Evolutionary conservation across 371 early-diverging fungal genomes (phyloP).

Genomic region (Actinomucor elegans): DNA sequence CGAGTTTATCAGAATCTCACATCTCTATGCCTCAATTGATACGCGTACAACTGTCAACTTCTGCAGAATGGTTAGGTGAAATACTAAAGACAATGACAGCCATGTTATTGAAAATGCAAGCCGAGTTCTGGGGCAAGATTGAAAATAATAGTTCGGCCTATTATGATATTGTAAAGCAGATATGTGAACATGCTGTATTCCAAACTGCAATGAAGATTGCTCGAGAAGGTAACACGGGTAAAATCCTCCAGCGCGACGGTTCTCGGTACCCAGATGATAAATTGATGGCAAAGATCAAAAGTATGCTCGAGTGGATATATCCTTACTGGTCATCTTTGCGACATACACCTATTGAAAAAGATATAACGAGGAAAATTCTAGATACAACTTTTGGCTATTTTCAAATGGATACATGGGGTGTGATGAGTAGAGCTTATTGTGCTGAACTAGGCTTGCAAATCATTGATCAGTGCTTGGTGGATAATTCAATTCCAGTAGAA

Average conservation of each 20-base stretch:
- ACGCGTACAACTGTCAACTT: slow-evolving; percentile 12
- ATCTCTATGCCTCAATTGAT: slow-evolving; percentile 20
- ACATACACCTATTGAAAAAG: slow-evolving; percentile 13
- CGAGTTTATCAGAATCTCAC: slow-evolving; percentile 7
- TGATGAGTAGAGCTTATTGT: slow-evolving; percentile 33
- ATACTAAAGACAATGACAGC: slow-evolving; percentile 31
- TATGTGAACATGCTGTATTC: slow-evolving; percentile 37
- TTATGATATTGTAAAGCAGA: slow-evolving; percentile 25
- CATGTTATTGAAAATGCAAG: slow-evolving; percentile 30
- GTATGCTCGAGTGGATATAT: slow-evolving; percentile 39
- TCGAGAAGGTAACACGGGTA: slow-evolving; percentile 28
- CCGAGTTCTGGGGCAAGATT: slow-evolving; percentile 25
- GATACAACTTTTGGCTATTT: slow-evolving; percentile 40
- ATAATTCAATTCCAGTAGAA: slow-evolving; percentile 18
- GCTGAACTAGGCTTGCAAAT: slow-evolving; percentile 34
- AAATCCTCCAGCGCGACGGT: slow-evolving; percentile 37
- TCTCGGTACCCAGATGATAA: slow-evolving; percentile 37
- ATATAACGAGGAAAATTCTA: slow-evolving; percentile 28
- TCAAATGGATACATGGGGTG: slow-evolving; percentile 37
- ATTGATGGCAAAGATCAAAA: slow-evolving; percentile 33
- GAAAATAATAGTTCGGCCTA: slow-evolving; percentile 5
- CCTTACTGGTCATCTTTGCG: slow-evolving; percentile 36
- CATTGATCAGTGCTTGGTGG: slow-evolving; percentile 27
- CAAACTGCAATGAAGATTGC: slow-evolving; percentile 37
- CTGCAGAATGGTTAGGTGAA: slow-evolving; percentile 26